phyloP scores from a whole-genome alignment of 2,329 filamentous ascomycete species.

The Exserohilum rostratum region DNA sequence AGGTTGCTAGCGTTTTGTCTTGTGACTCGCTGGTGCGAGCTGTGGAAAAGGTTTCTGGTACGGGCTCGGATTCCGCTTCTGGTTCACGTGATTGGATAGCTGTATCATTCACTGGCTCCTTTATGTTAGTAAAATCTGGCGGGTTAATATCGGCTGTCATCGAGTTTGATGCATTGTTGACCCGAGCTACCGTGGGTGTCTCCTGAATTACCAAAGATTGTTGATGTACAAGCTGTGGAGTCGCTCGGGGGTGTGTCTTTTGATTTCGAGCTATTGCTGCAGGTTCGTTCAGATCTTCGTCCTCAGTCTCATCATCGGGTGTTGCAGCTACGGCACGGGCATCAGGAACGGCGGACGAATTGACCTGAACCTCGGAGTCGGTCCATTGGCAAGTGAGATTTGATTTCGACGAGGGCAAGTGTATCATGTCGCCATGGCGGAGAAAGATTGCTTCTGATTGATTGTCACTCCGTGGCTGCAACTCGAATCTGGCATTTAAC shows the following conservation, averaged over 20 bases:
- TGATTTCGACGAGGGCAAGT: slow-evolving; percentile 9
- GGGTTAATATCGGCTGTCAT: slow-evolving; percentile 1
- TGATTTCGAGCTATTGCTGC: slow-evolving; percentile 23
- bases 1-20: background rate
- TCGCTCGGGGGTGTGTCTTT: slow-evolving; percentile 22
- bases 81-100: background rate
- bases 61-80: background rate
- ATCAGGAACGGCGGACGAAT: slow-evolving; percentile 32
- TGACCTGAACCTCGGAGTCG: slow-evolving; percentile 37
- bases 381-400: slow-evolving; percentile 26
- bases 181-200: slow-evolving; percentile 35
- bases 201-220: slow-evolving; percentile 41
- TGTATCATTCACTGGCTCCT: background rate
- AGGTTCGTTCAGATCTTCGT: slow-evolving; percentile 27
- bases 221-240: slow-evolving; percentile 31
- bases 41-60: slow-evolving; percentile 20
- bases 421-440: slow-evolving; percentile 35
- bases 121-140: background rate
- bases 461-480: slow-evolving; percentile 22
- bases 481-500: slow-evolving; percentile 17
- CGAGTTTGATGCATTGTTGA: slow-evolving; percentile 5
- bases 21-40: slow-evolving; percentile 25
- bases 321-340: slow-evolving; percentile 8
- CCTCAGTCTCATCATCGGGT: slow-evolving; percentile 31
- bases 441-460: slow-evolving; percentile 37